Base-by-base conservation (phyloP, 2,329 filamentous ascomycete species). In the Paecilomyces variotii region DNA sequence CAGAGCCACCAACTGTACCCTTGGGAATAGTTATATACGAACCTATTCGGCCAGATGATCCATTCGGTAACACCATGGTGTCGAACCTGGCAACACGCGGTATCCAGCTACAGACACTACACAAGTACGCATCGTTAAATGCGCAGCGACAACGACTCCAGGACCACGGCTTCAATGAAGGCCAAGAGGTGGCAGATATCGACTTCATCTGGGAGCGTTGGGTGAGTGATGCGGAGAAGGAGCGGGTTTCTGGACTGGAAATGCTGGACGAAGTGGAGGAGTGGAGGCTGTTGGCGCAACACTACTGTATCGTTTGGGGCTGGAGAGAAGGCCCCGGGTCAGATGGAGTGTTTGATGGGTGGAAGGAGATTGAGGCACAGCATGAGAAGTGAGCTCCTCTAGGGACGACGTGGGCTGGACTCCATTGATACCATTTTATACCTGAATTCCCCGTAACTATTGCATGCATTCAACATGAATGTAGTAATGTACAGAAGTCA, bases 181-280 rank as follows among this genome's bases (percentile, higher is more conserved):
- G 81, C 0, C 81, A 82, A 51, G 79, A 78, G 51, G 85, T 82
- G 0, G 80, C 80, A 28, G 84, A 86, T 68, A 80, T 89, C 35
- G 79, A 84, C 63, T 82, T 82, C n/a, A 83, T 96, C 39, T 97
- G 89, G 87, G 82, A 87, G 56, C 75, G 75, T 1, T 97, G 93
- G 91, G 79, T 96, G 2, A 68, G 71, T 0, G 70, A 79, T 0
- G 77, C 78, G 1, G 93, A 97, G 74, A 92, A 90, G 74, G 87
- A 89, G 68, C 80, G 92, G 54, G 85, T 97, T 1, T 87, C 92
- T 63, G 74, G 78, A 10, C 72, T 97, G 27, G 92, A 99, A 72
- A 91, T 94, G 67, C 74, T 99, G 62, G 94, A 99, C 75, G 94
- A 99, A 75, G 82, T 97, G 26, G 94, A 99, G 74, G 94, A 99